Evolutionary conservation across 495 filamentous ascomycete species (phyloP).

Genomic region (Penicillium psychrofluorescens): DNA sequence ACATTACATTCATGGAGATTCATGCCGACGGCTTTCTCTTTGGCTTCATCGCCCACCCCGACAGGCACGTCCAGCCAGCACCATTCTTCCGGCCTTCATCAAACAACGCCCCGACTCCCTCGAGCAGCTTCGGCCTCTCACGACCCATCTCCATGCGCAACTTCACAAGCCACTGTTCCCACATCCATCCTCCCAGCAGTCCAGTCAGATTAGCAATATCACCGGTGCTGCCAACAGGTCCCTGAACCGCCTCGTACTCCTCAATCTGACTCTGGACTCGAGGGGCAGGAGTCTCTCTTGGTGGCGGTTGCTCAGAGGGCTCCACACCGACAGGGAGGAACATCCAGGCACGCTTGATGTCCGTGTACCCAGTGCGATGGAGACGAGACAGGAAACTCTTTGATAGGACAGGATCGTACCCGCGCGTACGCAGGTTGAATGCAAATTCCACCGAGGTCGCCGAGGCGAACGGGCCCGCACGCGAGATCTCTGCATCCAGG

Average conservation of each 20-base stretch:
- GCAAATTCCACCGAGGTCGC: constrained; percentile 85
- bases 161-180: constrained; percentile 94
- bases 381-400: constrained; percentile 70
- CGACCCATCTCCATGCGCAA: constrained; percentile 76
- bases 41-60: constrained; percentile 87
- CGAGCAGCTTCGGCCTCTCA: constrained; percentile 56
- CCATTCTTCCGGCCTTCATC: constrained; percentile 77
- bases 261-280: constrained; percentile 43
- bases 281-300: constrained; percentile 46
- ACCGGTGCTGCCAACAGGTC: constrained; percentile 65
- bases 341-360: constrained; percentile 81
- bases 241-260: constrained; percentile 52
- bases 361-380: constrained; percentile 63
- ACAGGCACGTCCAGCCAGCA: constrained; percentile 79
- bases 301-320: constrained; percentile 32
- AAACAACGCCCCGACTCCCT: constrained; percentile 70
- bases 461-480: constrained; percentile 65
- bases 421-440: constrained; percentile 76
- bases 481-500: constrained; percentile 82
- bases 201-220: constrained; percentile 70
- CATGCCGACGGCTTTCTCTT: constrained; percentile 2
- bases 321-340: constrained; percentile 79
- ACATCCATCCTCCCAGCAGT: constrained; percentile 80
- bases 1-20: constrained; percentile 4
- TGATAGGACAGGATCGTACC: constrained; percentile 81